Base-by-base conservation (phyloP, 2,329 filamentous ascomycete genomes). In the Aspergillus neotritici region DNA sequence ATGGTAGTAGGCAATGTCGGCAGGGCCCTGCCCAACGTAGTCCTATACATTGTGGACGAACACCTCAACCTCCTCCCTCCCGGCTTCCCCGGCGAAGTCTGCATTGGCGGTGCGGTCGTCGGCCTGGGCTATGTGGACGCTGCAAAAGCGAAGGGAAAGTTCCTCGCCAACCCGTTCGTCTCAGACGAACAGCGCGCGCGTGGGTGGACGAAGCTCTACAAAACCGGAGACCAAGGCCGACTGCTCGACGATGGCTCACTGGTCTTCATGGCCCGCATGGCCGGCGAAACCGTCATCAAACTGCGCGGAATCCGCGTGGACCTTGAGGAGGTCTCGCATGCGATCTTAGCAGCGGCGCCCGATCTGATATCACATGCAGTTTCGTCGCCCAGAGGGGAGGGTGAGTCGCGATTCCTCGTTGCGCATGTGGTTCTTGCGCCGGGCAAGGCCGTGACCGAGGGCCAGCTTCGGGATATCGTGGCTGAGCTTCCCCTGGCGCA, bases 291-390 rank as follows among this genome's bases (percentile, higher is more conserved):
- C 2, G 42, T 53, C 37, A 38, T 61, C 34, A 59, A 57, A 42
- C 34, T 61, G 3, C 51, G 47, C 15, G 59, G 58, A 5, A 41
- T 63, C 29, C 54, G 56, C 0, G 64, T 76, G 13, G 74, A 78
- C 9, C 55, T 78, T 1, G 49, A 55, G 2, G 75, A 78, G 3
- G 59, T 76, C 30, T 61, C 63, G 31, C 42, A 44, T 21, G 49
- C 10, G 32, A n/a, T 35, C 34, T 12, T 45, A 14, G 2, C 34
- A 31, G n/a, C n/a, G n/a, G n/a, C n/a, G 10, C 28, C 12, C 16
- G 5, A 33, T 28, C 5, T 41, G 33, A 12, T 37, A 7, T 41
- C 32, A 12, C 33, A 16, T 3, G 43, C 43, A 2, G 29, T 45
- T 11, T 34, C 37, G 34, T 37, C 21, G 7, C 29, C 37, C n/a